Evolutionary conservation across 257 asterid species (phyloP).

Genomic region (Solanum lycopersicoides): DNA sequence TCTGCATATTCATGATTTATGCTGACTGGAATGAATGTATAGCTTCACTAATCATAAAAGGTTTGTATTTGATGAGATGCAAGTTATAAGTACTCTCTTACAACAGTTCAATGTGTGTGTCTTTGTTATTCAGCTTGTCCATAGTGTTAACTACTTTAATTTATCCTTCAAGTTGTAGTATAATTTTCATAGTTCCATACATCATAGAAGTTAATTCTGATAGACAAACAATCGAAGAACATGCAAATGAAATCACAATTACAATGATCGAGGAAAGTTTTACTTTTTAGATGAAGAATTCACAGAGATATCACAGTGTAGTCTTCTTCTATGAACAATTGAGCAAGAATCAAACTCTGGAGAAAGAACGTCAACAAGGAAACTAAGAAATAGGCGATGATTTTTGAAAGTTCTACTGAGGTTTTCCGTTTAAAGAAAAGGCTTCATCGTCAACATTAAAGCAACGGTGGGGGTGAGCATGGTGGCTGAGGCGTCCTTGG

Average conservation of each 20-base stretch:
- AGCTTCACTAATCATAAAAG: background rate
- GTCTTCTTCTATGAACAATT: background rate
- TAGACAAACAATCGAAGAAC: background rate
- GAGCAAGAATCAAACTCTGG: background rate
- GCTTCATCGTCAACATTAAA: background rate
- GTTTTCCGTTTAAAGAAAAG: background rate
- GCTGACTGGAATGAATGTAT: background rate
- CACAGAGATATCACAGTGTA: background rate
- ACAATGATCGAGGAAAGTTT: background rate
- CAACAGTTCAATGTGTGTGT: background rate
- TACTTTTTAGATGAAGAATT: background rate
- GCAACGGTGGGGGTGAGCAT: background rate
- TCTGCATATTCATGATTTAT: background rate
- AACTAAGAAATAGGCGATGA: background rate
- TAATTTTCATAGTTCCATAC: background rate
- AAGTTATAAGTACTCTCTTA: background rate
- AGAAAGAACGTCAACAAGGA: background rate
- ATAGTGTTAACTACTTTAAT: background rate
- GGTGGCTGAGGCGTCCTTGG: background rate
- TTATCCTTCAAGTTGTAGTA: background rate
- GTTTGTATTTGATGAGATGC: background rate
- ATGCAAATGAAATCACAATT: background rate
- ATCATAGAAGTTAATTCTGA: background rate
- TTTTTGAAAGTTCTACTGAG: background rate
- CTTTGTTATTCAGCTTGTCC: background rate